Percentiles rank a stretch among this genome's conserved stretches.
These are phyloP conservation scores for Thyridium curvatum DNA, from an alignment of 2,329 filamentous ascomycete genomes.

Conservation along the genomic window DNA sequence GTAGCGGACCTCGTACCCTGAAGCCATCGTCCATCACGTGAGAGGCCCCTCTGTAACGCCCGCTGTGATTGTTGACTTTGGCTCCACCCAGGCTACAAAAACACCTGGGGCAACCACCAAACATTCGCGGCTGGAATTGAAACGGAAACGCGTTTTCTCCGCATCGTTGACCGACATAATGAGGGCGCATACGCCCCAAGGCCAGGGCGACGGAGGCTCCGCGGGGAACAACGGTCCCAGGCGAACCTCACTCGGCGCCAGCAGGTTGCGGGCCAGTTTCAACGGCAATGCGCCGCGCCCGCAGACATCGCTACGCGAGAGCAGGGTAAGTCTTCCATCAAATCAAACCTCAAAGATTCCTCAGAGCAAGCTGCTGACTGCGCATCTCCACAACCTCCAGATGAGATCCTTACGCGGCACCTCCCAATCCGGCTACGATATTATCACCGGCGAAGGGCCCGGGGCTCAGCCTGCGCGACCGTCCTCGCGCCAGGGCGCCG, in stretches of 20 bases:
- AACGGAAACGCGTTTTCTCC: constrained; percentile 1
- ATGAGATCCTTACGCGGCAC: constrained; percentile 18
- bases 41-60: no score
- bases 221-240: constrained; percentile 9
- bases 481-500: constrained; percentile 13
- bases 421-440: constrained; percentile 29
- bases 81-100: no score
- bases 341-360: background rate
- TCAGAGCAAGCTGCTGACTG: no score
- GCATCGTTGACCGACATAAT: constrained; percentile 3
- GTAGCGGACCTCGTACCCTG: no score
- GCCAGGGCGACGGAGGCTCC: constrained; percentile 13
- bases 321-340: constrained; percentile 19
- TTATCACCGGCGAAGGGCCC: constrained; percentile 25
- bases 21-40: no score
- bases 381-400: constrained; percentile 9
- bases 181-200: constrained; percentile 15
- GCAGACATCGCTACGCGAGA: constrained; percentile 16
- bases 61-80: no score
- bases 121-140: background rate
- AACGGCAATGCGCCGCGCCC: constrained; percentile 15
- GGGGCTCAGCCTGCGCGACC: constrained; percentile 8
- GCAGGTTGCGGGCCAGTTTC: constrained; percentile 16
- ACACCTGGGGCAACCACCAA: no score
- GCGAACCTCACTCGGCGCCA: constrained; percentile 13